These are phyloP conservation scores for Protostelium mycophagum DNA, from an alignment of 78 protist genomes.

Conservation along the genomic window DNA sequence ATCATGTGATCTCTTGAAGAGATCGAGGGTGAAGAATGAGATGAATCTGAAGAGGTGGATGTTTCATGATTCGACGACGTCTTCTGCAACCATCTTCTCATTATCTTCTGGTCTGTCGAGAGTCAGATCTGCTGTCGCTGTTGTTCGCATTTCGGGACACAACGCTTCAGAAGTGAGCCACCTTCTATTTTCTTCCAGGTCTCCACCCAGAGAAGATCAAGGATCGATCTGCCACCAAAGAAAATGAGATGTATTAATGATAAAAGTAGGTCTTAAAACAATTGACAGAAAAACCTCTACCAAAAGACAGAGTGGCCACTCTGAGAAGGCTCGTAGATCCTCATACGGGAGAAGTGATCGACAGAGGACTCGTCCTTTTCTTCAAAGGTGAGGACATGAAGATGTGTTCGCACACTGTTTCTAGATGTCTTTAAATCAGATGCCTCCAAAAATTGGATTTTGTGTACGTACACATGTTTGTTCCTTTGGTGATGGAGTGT, in stretches of 20 bases:
- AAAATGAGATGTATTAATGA: not conserved
- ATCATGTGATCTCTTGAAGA: no score
- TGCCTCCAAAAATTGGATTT: no score
- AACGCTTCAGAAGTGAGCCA: not conserved
- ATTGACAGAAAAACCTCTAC: not conserved
- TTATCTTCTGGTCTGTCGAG: not conserved
- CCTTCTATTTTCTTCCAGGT: no score
- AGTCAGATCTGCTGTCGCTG: not conserved
- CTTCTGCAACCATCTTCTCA: not conserved
- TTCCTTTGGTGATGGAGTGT: no score
- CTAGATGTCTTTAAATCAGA: no score
- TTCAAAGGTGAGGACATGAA: not conserved
- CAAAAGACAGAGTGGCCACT: not conserved
- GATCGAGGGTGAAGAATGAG: no score
- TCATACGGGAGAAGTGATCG: not conserved
- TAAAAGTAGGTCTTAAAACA: not conserved
- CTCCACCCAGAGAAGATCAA: no score
- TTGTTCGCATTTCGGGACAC: not conserved
- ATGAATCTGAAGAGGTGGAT: not conserved
- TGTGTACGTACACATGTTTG: no score
- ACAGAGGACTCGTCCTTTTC: not conserved
- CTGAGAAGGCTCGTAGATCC: not conserved
- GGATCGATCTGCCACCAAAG: not conserved
- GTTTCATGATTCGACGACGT: not conserved
- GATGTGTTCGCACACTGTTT: no score